phyloP scores from a whole-genome alignment of 73 alveolate species.

The Paraurostyla sp. region DNA sequence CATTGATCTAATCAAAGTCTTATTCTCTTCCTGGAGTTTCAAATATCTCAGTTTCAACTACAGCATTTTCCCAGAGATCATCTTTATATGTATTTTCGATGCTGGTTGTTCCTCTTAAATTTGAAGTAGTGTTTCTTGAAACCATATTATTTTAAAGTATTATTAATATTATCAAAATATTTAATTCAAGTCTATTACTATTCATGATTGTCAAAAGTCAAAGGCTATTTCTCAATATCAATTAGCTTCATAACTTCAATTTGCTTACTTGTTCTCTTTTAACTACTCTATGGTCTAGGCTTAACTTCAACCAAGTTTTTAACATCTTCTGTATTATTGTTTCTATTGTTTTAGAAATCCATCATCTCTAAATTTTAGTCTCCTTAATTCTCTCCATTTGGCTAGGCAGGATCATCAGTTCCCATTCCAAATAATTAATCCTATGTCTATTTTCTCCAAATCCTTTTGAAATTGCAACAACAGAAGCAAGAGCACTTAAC shows the following conservation, averaged over 20 bases:
- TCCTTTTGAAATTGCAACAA: neutral
- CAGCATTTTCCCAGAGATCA: conserved; percentile 45
- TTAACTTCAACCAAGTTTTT: neutral
- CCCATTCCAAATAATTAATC: conserved; percentile 13
- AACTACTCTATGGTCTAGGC: neutral
- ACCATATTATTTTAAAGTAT: neutral
- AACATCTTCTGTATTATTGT: no score
- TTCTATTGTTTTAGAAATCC: no score
- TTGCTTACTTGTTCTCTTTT: neutral
- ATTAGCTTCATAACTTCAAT: neutral
- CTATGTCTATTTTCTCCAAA: neutral
- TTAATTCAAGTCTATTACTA: neutral
- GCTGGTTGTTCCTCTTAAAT: neutral
- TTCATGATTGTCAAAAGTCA: conserved; percentile 1
- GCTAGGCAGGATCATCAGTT: neutral
- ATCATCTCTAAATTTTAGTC: no score
- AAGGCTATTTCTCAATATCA: neutral
- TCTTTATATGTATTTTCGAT: conserved; percentile 1
- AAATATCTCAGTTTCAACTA: conserved; percentile 17
- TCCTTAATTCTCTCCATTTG: neutral
- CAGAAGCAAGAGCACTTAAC: neutral
- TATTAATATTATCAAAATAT: neutral
- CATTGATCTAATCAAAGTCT: conserved; percentile 42
- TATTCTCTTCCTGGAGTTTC: conserved; percentile 43
- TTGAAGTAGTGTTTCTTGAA: neutral